Percentiles rank a stretch among this genome's conserved stretches.
These are phyloP conservation scores for Schwanniomyces pseudopolymorphus DNA, from an alignment of 805 yeast species.

Conservation along the genomic window DNA sequence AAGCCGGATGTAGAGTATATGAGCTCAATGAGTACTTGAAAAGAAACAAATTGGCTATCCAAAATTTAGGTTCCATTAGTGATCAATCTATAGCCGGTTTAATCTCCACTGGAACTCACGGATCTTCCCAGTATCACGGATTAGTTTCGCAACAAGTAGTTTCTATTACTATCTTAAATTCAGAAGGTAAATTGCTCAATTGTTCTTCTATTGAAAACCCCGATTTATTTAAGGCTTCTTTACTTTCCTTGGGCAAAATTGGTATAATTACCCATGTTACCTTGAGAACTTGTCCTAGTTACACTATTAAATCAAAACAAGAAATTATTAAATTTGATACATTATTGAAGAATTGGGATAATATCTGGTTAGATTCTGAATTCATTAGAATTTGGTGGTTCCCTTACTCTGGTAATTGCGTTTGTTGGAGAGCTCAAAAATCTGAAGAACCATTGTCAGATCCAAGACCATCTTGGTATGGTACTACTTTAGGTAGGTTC, in stretches of 20 bases:
- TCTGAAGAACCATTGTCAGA: slow-evolving; percentile 61
- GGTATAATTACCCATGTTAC: slow-evolving; percentile 89
- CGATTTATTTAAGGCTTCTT: slow-evolving; percentile 75
- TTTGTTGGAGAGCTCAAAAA: slow-evolving; percentile 87
- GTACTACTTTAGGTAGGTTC: slow-evolving; percentile 72
- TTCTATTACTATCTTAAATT: slow-evolving; percentile 68
- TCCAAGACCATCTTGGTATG: slow-evolving; percentile 82
- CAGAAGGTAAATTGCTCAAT: slow-evolving; percentile 67
- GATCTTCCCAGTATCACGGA: slow-evolving; percentile 92
- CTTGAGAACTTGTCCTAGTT: slow-evolving; percentile 78
- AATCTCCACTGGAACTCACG: slow-evolving; percentile 95
- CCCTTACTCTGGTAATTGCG: slow-evolving; percentile 84
- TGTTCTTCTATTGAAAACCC: slow-evolving; percentile 66
- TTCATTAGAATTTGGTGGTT: slow-evolving; percentile 97
- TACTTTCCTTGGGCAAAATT: slow-evolving; percentile 84
- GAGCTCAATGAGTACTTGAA: slow-evolving; percentile 71
- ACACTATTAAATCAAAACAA: slow-evolving; percentile 75
- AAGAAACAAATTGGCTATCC: slow-evolving; percentile 70
- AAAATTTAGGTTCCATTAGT: slow-evolving; percentile 88
- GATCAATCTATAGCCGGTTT: slow-evolving; percentile 96
- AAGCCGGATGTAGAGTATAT: slow-evolving; percentile 82
- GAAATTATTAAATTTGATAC: slow-evolving; percentile 80
- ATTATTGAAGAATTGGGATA: slow-evolving; percentile 69
- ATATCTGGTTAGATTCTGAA: slow-evolving; percentile 85
- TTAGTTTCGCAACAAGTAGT: slow-evolving; percentile 86